A percentile compares a stretch with the other conserved stretches of the same genome.
These are phyloP conservation scores for Xylaria bambusicola DNA, from an alignment of 495 filamentous ascomycete species.

Conservation along the genomic window DNA sequence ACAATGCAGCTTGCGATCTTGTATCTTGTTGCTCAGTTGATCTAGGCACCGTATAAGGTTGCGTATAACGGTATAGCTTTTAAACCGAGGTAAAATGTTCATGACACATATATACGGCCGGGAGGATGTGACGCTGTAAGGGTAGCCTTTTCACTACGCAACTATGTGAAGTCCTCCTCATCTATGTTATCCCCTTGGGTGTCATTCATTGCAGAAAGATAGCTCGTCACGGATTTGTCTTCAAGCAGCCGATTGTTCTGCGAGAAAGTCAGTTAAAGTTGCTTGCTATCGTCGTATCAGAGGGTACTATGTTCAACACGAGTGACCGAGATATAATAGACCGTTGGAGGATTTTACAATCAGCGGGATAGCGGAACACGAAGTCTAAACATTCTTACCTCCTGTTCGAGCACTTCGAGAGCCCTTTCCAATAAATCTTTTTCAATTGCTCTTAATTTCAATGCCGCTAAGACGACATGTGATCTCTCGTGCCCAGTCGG, in stretches of 20 bases:
- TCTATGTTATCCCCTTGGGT: conserved; percentile 40
- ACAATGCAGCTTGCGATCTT: not conserved
- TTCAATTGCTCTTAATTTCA: conserved; percentile 60
- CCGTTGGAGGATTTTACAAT: not conserved
- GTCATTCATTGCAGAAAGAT: conserved; percentile 47
- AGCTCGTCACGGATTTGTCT: conserved; percentile 43
- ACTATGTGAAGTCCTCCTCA: conserved; percentile 49
- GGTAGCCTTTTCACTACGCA: not conserved
- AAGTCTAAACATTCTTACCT: too few relatives aligned
- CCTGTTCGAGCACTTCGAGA: conserved; percentile 54
- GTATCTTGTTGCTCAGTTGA: conserved; percentile 8
- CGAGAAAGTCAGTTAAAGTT: not conserved
- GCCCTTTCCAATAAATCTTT: conserved; percentile 55
- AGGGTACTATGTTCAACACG: too few relatives aligned
- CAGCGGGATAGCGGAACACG: too few relatives aligned
- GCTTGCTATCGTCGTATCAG: not conserved
- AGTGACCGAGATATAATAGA: not conserved
- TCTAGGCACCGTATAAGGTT: not conserved
- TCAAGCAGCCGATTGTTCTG: conserved; percentile 41
- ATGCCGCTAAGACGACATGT: conserved; percentile 41
- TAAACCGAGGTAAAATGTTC: too few relatives aligned
- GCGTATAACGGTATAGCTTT: conserved; percentile 1
- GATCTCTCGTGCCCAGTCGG: conserved; percentile 42
- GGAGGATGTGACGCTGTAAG: not conserved
- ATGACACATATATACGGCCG: not conserved